Evolutionary conservation across 2,329 filamentous ascomycete genomes (phyloP).

Genomic region (Paramyrothecium roridum): DNA sequence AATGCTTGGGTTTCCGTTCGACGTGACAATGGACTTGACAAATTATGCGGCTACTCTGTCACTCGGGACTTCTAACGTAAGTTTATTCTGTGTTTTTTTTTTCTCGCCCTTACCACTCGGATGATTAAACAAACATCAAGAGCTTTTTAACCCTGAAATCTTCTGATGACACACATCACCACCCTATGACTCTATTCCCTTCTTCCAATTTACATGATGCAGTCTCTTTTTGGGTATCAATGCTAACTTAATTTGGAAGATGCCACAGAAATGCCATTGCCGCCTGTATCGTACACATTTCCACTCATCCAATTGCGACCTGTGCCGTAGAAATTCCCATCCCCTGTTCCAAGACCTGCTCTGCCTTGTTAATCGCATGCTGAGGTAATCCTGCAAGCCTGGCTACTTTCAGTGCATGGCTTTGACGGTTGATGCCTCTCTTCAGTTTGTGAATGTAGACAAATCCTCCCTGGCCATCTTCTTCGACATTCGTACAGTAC

Average conservation of each 20-base stretch:
- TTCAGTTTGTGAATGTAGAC: slow-evolving; percentile 82
- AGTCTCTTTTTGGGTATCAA: slow-evolving; percentile 28
- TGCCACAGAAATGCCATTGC: background rate
- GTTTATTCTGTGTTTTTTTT: slow-evolving; percentile 24
- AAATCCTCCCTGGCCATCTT: slow-evolving; percentile 69
- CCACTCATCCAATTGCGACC: background rate
- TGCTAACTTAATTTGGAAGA: slow-evolving; percentile 30
- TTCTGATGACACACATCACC: slow-evolving; percentile 57
- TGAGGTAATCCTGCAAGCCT: slow-evolving; percentile 78
- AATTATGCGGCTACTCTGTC: background rate
- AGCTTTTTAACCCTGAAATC: slow-evolving; percentile 68
- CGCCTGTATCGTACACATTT: background rate
- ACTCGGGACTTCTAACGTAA: slow-evolving; percentile 36
- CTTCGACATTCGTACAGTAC: slow-evolving; percentile 88
- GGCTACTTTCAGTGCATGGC: slow-evolving; percentile 95
- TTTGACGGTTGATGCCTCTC: slow-evolving; percentile 78
- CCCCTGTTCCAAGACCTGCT: slow-evolving; percentile 42
- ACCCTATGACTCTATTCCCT: slow-evolving; percentile 50
- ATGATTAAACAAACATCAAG: slow-evolving; percentile 59
- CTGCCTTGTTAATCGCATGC: slow-evolving; percentile 66
- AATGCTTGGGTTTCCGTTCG: background rate
- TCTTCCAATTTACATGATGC: slow-evolving; percentile 14
- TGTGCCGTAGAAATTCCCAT: background rate
- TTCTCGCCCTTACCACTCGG: slow-evolving; percentile 27
- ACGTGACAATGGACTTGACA: background rate